Conservation (phyloP, 768 basidiomycete species). For the Leccinellum rugosiceps region DNA sequence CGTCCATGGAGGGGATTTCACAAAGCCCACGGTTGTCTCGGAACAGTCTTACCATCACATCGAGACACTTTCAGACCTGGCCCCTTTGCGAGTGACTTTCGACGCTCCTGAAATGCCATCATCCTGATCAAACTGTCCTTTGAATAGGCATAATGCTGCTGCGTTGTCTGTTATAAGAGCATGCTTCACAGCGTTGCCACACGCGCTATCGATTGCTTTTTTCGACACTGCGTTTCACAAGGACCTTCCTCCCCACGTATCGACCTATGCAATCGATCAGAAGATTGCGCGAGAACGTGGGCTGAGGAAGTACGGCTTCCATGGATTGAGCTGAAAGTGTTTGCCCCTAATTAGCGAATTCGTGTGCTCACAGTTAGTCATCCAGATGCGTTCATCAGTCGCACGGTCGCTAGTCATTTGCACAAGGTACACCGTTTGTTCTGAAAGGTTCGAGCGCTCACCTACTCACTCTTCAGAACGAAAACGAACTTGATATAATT, state of each 20-base stretch:
- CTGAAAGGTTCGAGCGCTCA: neutral
- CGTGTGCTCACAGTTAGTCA: neutral
- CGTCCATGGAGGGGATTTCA: slow-evolving; percentile 84
- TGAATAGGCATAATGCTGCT: slow-evolving; percentile 55
- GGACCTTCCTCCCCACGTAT: slow-evolving; percentile 70
- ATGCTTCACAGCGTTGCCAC: slow-evolving; percentile 59
- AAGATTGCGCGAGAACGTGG: slow-evolving; percentile 58
- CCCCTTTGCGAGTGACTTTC: slow-evolving; percentile 60
- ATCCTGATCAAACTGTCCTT: neutral
- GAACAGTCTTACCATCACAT: slow-evolving; percentile 70
- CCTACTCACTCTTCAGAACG: slow-evolving; percentile 29
- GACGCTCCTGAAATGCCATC: neutral
- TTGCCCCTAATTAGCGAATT: neutral
- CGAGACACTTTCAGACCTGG: slow-evolving; percentile 70
- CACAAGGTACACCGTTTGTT: slow-evolving; percentile 39
- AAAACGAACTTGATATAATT: slow-evolving; percentile 64
- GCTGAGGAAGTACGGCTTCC: slow-evolving; percentile 88
- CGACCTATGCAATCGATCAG: slow-evolving; percentile 76
- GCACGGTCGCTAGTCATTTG: slow-evolving; percentile 56
- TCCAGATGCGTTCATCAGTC: slow-evolving; percentile 66
- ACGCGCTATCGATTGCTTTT: slow-evolving; percentile 73
- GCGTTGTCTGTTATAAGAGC: slow-evolving; percentile 59
- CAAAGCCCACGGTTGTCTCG: slow-evolving; percentile 65
- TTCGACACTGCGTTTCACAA: slow-evolving; percentile 89
- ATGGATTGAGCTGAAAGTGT: slow-evolving; percentile 69